phyloP scores from a whole-genome alignment of 2,329 filamentous ascomycete genomes.

The Lasiodiplodia sp. region DNA sequence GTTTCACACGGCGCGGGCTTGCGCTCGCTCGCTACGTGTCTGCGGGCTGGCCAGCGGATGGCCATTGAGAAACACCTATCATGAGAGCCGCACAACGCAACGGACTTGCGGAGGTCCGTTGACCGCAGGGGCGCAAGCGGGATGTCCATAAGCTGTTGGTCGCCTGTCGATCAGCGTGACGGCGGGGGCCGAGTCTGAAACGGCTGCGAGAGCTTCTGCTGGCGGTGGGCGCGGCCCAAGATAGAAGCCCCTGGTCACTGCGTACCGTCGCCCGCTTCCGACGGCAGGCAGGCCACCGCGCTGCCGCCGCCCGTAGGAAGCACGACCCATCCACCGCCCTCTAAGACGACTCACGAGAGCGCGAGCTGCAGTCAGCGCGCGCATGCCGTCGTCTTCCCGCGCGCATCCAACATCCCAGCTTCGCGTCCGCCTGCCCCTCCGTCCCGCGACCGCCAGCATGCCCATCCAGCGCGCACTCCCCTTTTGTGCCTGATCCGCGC shows the following conservation, averaged over 20 bases:
- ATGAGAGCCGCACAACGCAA: slow-evolving; percentile 12
- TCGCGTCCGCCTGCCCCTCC: neutral
- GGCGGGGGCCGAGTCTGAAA: slow-evolving; percentile 14
- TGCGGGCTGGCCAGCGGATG: slow-evolving; percentile 19
- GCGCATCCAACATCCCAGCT: neutral
- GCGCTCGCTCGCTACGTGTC: slow-evolving; percentile 26
- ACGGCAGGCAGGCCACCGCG: neutral
- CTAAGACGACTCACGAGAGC: slow-evolving; percentile 26
- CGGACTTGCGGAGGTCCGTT: slow-evolving; percentile 10
- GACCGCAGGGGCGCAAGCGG: slow-evolving; percentile 1
- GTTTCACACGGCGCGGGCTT: slow-evolving; percentile 20
- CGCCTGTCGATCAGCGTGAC: slow-evolving; percentile 1
- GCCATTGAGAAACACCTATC: slow-evolving; percentile 2
- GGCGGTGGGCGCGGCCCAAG: slow-evolving; percentile 17
- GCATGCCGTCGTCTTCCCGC: slow-evolving; percentile 12
- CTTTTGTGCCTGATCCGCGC: slow-evolving; percentile 27
- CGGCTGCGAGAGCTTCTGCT: slow-evolving; percentile 15
- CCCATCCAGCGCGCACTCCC: slow-evolving; percentile 17
- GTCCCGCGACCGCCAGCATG: slow-evolving; percentile 21
- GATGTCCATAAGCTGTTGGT: slow-evolving; percentile 1
- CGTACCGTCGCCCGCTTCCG: neutral
- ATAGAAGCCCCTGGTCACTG: slow-evolving; percentile 11
- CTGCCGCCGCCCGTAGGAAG: slow-evolving; percentile 3
- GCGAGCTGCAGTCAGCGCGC: slow-evolving; percentile 26
- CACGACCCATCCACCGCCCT: slow-evolving; percentile 16